phyloP scores from a whole-genome alignment of 2,329 filamentous ascomycete species.

The Colletotrichum spinosum region DNA sequence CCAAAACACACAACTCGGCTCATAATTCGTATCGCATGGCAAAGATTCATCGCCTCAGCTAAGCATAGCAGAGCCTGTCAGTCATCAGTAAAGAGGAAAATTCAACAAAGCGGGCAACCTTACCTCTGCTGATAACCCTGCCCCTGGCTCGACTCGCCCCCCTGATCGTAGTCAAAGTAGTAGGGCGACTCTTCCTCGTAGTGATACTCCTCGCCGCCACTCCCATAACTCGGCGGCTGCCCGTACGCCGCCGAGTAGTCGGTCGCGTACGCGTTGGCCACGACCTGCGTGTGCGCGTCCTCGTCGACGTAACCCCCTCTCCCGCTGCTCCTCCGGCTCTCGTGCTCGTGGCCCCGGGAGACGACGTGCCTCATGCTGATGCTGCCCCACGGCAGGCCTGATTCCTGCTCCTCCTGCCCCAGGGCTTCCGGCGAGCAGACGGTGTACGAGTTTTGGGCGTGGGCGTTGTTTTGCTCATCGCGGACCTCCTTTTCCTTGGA shows the following conservation, averaged over 20 bases:
- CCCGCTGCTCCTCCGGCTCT: slow-evolving; percentile 57
- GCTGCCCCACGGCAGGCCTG: slow-evolving; percentile 79
- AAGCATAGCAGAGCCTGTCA: not conserved
- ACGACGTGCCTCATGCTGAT: slow-evolving; percentile 70
- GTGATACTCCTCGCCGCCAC: slow-evolving; percentile 48
- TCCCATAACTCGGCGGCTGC: slow-evolving; percentile 48
- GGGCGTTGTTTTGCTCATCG: slow-evolving; percentile 70
- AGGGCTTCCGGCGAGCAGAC: slow-evolving; percentile 70
- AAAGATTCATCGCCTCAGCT: too few species aligned
- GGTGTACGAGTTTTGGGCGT: slow-evolving; percentile 73
- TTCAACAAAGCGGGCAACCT: not conserved
- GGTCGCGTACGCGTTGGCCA: slow-evolving; percentile 41
- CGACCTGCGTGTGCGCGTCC: slow-evolving; percentile 43
- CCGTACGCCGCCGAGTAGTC: slow-evolving; percentile 23
- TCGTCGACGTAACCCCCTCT: slow-evolving; percentile 51
- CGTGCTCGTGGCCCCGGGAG: slow-evolving; percentile 61
- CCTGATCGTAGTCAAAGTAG: slow-evolving; percentile 39
- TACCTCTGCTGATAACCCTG: slow-evolving; percentile 5
- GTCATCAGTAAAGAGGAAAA: not conserved
- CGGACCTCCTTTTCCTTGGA: slow-evolving; percentile 74
- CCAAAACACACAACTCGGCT: too few species aligned
- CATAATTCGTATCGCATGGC: too few species aligned
- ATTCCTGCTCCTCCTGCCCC: slow-evolving; percentile 62
- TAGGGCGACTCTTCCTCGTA: slow-evolving; percentile 44
- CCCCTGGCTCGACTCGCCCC: slow-evolving; percentile 16